phyloP scores from a whole-genome alignment of 2,329 filamentous ascomycete species.

The Fusarium brevicatenulatum region DNA sequence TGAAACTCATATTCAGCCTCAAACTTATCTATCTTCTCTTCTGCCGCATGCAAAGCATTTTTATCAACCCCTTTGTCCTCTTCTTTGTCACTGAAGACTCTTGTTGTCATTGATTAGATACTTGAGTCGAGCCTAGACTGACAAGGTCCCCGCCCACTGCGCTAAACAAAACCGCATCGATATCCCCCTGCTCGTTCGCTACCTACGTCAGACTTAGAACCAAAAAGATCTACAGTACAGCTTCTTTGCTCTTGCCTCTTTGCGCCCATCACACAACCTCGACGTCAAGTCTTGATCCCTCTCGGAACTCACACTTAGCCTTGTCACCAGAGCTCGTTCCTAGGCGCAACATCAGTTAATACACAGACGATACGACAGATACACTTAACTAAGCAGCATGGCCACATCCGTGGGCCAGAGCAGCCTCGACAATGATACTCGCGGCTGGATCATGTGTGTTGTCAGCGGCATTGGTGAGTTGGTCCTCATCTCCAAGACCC shows the following conservation, averaged over 20 bases:
- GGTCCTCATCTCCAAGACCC: background rate
- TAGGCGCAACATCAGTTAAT: background rate
- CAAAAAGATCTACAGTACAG: slow-evolving; percentile 31
- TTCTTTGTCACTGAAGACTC: background rate
- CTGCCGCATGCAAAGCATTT: background rate
- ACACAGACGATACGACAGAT: slow-evolving; percentile 20
- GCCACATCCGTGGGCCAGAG: slow-evolving; percentile 53
- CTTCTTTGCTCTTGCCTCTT: slow-evolving; percentile 20
- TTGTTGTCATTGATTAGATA: slow-evolving; percentile 3
- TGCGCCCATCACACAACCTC: slow-evolving; percentile 9
- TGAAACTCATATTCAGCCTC: background rate
- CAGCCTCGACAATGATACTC: slow-evolving; percentile 78
- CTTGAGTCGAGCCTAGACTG: background rate
- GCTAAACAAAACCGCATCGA: slow-evolving; percentile 26
- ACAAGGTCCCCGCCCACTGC: slow-evolving; percentile 28
- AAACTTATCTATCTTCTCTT: background rate
- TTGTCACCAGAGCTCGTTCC: background rate
- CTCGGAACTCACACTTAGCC: background rate
- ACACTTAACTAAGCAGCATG: slow-evolving; percentile 14
- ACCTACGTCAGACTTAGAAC: slow-evolving; percentile 40
- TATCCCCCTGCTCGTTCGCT: slow-evolving; percentile 31
- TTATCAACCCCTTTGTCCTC: background rate
- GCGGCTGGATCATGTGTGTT: slow-evolving; percentile 92
- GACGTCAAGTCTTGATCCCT: background rate
- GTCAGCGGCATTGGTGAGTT: slow-evolving; percentile 77